Conservation (phyloP, 139 green algal species). For the Desmodesmus armatus region DNA sequence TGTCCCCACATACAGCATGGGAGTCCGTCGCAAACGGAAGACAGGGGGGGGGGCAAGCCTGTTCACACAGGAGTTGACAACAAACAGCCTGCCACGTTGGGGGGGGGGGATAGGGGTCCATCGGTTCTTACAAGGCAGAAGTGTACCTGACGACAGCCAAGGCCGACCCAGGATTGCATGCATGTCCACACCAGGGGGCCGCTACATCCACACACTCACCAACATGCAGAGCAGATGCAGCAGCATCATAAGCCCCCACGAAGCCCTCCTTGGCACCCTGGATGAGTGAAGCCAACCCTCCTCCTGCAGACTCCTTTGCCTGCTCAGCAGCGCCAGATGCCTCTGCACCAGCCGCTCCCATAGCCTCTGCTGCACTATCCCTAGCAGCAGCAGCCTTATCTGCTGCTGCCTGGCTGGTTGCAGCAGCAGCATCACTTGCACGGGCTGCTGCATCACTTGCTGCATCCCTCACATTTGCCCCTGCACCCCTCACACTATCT, state of each 20-base stretch:
- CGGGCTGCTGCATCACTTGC: neutral
- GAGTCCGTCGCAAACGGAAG: no score
- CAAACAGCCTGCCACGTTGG: no score
- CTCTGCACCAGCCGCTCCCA: neutral
- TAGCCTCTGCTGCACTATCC: conserved; percentile 3
- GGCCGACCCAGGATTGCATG: no score
- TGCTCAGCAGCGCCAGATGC: neutral
- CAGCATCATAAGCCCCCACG: conserved; percentile 29
- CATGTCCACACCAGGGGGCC: no score
- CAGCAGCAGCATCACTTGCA: neutral
- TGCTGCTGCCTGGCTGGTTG: neutral
- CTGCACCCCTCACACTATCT: neutral
- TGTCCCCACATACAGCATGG: no score
- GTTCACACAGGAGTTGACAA: no score
- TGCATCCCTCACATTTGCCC: conserved; percentile 21
- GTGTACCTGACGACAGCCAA: no score
- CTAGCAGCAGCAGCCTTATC: neutral
- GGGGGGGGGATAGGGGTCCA: no score
- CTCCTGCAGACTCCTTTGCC: neutral
- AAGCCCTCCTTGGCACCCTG: conserved; percentile 34
- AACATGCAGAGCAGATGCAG: conserved; percentile 23
- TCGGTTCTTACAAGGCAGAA: no score
- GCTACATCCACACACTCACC: no score
- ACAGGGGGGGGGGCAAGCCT: no score
- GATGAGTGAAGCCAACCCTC: neutral